phyloP scores from a whole-genome alignment of 2,329 filamentous ascomycete genomes.

The Sporothrix brunneoviolacea region DNA sequence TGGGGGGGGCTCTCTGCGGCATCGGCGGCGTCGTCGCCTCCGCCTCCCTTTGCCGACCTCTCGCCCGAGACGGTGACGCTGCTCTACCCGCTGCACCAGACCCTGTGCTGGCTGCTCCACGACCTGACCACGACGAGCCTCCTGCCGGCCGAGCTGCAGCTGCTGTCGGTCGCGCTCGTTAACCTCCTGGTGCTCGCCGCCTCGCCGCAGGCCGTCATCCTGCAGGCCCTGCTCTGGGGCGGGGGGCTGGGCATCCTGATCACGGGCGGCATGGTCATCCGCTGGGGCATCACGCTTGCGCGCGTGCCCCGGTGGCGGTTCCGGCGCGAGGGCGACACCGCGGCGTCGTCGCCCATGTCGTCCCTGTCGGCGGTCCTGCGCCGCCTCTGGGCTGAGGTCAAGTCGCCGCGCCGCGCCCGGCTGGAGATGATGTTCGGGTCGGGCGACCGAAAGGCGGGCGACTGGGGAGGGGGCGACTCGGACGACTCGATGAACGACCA shows the following conservation, averaged over 20 bases:
- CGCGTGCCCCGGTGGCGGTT: slow-evolving; percentile 91
- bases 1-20: slow-evolving; percentile 13
- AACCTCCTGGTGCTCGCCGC: slow-evolving; percentile 70
- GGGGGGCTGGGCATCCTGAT: slow-evolving; percentile 73
- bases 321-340: slow-evolving; percentile 42
- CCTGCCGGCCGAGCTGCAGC: slow-evolving; percentile 76
- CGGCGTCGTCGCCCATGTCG: slow-evolving; percentile 25
- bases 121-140: slow-evolving; percentile 85
- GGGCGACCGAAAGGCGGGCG: too few species aligned
- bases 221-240: slow-evolving; percentile 79
- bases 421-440: slow-evolving; percentile 29
- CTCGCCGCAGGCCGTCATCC: slow-evolving; percentile 76
- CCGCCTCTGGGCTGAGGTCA: slow-evolving; percentile 30
- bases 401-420: slow-evolving; percentile 21
- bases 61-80: slow-evolving; percentile 26
- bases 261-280: slow-evolving; percentile 65
- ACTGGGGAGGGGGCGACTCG: too few species aligned
- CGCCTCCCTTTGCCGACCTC: slow-evolving; percentile 10
- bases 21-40: background rate
- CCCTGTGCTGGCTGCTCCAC: slow-evolving; percentile 64
- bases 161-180: slow-evolving; percentile 76
- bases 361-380: slow-evolving; percentile 24
- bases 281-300: slow-evolving; percentile 78
- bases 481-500: slow-evolving; percentile 29
- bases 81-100: slow-evolving; percentile 78